Base-by-base conservation (phyloP, 352 stramenopile species). In the Pythium angustatum region DNA sequence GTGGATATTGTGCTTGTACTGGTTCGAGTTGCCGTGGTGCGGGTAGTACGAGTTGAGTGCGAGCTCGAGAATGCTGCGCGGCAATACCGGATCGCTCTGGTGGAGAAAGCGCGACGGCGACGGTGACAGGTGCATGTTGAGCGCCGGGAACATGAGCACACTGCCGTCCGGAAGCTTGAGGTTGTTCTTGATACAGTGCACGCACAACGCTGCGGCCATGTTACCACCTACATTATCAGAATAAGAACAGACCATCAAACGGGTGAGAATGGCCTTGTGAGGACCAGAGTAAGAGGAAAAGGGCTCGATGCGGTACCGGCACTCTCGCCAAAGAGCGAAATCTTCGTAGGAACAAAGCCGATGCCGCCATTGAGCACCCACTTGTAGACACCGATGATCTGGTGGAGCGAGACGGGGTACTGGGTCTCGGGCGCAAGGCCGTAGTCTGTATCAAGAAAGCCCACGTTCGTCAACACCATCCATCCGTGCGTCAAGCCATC, bases 1-100 rank as follows among this genome's bases (percentile, higher is more conserved):
- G 68, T 93, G 83, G 56, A 93, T 95, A 63, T 95, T 95, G 75
- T 88, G 58, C 58, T 91, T 94, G 78, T 95, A 95, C 68, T 95
- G 85, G 53, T 84, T 93, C 27, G 76, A 90, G 67, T 93, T 76
- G 47, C 85, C 87, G 54, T 95, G 83, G 21, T 80, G 81, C 31
- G 87, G 86, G 50, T 94, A 92, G 69, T 96, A 96, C 36, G 80
- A 93, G 52, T 86, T 94, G 28, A 94, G 76, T 34, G 87, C 78
- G 31, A 93, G 64, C 61, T 94, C 83, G 21, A 96, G 60, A 43
- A 96, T 87, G 15, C 85, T 75, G 10, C 86, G 85, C 22, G 89
- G 89, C 10, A 96, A 60, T 30, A 96, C 79, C 0, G 89, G 89
- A 48, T 96, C 89, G 52, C 84, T 95, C 57, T 96, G 85, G 71